Evolutionary conservation across 805 yeast species (phyloP), one percentile per base, ranked within the genome.

Genomic region (Candida broadrunensis): DNA sequence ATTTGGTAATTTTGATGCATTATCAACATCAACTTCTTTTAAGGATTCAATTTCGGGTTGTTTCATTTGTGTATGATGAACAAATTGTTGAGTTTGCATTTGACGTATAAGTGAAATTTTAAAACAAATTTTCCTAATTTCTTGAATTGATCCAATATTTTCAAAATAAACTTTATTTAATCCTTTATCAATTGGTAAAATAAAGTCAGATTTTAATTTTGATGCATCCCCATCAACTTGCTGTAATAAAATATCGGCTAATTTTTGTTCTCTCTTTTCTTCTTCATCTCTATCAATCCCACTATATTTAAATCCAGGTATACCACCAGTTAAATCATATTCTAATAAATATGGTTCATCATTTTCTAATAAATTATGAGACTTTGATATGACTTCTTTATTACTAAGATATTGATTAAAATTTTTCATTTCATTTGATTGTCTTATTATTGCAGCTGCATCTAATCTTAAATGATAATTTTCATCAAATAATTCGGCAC

Each of bases 61-160:
- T 47, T 77, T 77, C 72, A 82, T 68, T 52, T 84, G 91, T 0
- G 88, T 75, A 38, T 83, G 84, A 54, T 85, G 91, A 37, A 85
- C 67, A 59, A 80, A 81, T 44, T 80, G 83, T 37, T 84, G 87
- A 15, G 85, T 85, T 62, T 93, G 98, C 84, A 93, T 84, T 55
- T 90, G 90, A 49, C 96, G 73, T 43, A 93, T 87, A 36, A 89
- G 67, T 4, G 91, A 82, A 16, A 93, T 87, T 59, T 90, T 90
- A 65, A 88, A 86, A 58, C 97, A 90, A 3, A 88, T 73, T 48
- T 83, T 85, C 43, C 99, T 71, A 26, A 93, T 85, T 50, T 88
- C 88, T 64, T 91, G 97, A 73, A 93, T 87, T 47, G 84, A 77
- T 1, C 72, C 65, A 33, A 93, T 81, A 51, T 90, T 93, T 16